Evolutionary conservation across 208 protist genomes (phyloP).

Genomic region (Crithidia mellificae): DNA sequence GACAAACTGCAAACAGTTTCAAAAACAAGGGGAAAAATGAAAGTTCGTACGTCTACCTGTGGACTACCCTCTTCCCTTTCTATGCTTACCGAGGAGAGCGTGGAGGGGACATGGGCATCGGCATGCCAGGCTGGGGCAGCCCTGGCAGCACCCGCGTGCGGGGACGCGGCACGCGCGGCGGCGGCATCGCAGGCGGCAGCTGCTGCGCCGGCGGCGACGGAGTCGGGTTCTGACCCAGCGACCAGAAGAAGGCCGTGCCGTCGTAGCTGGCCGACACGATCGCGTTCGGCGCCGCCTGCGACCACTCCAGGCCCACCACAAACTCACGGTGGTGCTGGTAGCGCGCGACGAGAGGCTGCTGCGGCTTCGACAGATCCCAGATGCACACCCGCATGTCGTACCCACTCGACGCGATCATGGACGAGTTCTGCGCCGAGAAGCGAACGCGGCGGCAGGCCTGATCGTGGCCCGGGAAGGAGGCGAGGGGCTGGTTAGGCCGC

Average conservation of each 20-base stretch:
- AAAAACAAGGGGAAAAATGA: no score
- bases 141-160: constrained; percentile 71
- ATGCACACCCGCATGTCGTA: constrained; percentile 91
- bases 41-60: no score
- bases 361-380: constrained; percentile 83
- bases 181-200: constrained; percentile 72
- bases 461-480: constrained; percentile 80
- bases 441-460: constrained; percentile 88
- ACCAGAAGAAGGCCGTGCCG: constrained; percentile 68
- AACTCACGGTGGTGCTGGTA: constrained; percentile 92
- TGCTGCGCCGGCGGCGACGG: constrained; percentile 46
- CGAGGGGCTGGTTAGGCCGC: constrained; percentile 69
- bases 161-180: constrained; percentile 59
- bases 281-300: constrained; percentile 53
- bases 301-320: constrained; percentile 89
- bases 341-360: constrained; percentile 74
- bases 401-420: constrained; percentile 71
- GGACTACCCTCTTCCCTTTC: no score
- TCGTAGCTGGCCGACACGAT: constrained; percentile 78
- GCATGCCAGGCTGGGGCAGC: constrained; percentile 49
- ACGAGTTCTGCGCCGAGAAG: constrained; percentile 76
- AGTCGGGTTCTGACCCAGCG: constrained; percentile 59
- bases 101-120: constrained; percentile 39
- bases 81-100: constrained; percentile 46
- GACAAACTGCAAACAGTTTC: no score